Percentiles rank a stretch among this genome's conserved stretches.
These are phyloP conservation scores for Castanospermum australe DNA, from an alignment of 306 rosid species.

Conservation along the genomic window DNA sequence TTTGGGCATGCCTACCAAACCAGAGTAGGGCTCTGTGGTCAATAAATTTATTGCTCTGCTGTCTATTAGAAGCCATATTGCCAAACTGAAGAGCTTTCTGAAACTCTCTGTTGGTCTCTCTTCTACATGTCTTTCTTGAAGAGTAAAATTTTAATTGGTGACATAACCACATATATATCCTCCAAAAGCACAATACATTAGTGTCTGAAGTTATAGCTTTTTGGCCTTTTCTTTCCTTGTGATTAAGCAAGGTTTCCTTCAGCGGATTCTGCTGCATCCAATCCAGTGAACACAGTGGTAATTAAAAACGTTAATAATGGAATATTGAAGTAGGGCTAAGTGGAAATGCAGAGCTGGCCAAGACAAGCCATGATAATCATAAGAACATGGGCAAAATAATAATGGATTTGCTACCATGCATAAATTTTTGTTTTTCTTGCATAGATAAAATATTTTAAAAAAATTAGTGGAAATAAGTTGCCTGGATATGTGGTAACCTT, in stretches of 20 bases:
- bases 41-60: not conserved
- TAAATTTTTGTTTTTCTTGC: not conserved
- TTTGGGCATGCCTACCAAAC: not conserved
- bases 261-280: not conserved
- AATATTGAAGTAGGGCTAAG: not conserved
- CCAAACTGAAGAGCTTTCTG: not conserved
- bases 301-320: not conserved
- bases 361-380: not conserved
- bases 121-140: not conserved
- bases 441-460: too few species aligned
- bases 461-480: not conserved
- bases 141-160: not conserved
- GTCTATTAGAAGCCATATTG: not conserved
- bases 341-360: not conserved
- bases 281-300: not conserved
- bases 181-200: not conserved
- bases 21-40: not conserved
- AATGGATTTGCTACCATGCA: not conserved
- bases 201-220: not conserved
- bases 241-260: not conserved
- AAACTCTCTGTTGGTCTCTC: not conserved
- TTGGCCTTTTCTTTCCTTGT: slow-evolving; percentile 19
- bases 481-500: not conserved
- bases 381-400: not conserved
- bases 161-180: not conserved